These are phyloP conservation scores for Aureobasidium sp. DNA, from an alignment of 2,329 filamentous ascomycete genomes.

Conservation along the genomic window DNA sequence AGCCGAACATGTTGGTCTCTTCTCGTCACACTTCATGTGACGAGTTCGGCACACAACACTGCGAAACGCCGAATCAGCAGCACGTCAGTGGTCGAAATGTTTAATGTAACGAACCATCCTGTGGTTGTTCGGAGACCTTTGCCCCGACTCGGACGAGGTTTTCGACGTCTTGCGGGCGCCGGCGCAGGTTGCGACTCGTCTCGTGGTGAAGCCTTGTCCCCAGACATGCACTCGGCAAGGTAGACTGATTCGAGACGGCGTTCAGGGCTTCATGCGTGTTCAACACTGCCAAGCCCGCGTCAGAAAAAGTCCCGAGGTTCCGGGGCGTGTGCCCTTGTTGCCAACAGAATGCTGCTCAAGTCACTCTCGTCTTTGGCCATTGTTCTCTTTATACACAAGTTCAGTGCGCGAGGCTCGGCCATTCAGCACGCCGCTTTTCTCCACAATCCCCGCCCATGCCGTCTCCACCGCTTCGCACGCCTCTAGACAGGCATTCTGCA, in stretches of 20 bases:
- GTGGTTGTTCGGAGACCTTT: conserved; percentile 6
- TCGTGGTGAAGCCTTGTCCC: background rate
- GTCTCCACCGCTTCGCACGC: background rate
- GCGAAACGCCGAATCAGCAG: background rate
- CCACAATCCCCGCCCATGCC: conserved; percentile 2
- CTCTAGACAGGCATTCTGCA: background rate
- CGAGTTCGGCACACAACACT: conserved; percentile 41
- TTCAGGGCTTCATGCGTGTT: too few species aligned
- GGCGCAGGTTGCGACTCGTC: background rate
- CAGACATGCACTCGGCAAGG: background rate
- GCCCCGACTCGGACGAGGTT: conserved; percentile 7
- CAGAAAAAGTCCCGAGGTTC: too few species aligned
- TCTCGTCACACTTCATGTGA: conserved; percentile 44
- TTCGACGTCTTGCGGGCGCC: background rate
- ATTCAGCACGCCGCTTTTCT: background rate
- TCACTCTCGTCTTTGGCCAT: too few species aligned
- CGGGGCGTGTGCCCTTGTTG: too few species aligned
- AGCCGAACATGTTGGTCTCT: conserved; percentile 34
- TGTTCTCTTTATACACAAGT: too few species aligned
- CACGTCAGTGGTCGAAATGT: background rate
- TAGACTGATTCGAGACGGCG: background rate
- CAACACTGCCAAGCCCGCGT: too few species aligned
- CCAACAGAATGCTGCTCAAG: too few species aligned
- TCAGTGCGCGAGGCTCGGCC: too few species aligned
- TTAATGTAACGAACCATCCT: background rate